Conservation (phyloP, 2,329 filamentous ascomycete genomes). For the Alternaria arborescens region DNA sequence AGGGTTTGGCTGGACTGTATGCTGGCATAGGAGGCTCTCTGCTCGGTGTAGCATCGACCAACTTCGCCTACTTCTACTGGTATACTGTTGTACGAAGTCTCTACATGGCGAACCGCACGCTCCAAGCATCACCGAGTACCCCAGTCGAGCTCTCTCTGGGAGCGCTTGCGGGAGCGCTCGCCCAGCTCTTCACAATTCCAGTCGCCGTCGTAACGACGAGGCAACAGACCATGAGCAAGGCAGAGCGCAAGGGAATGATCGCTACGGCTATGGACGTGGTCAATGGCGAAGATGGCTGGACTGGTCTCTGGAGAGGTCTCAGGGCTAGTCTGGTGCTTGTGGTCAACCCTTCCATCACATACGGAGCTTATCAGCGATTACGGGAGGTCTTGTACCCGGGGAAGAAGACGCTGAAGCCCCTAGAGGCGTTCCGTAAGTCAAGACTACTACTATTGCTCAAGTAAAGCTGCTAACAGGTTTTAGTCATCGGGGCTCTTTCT, state of each 20-base stretch:
- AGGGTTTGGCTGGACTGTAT: conserved; percentile 85
- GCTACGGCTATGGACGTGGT: conserved; percentile 91
- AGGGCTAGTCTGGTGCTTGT: conserved; percentile 96
- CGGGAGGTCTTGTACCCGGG: conserved; percentile 80
- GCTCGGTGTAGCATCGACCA: conserved; percentile 92
- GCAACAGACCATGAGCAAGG: conserved; percentile 90
- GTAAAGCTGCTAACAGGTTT: conserved; percentile 21
- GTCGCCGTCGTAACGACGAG: conserved; percentile 94
- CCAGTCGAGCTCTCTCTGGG: conserved; percentile 84
- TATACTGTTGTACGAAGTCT: conserved; percentile 87
- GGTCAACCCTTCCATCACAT: conserved; percentile 96
- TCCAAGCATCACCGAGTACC: conserved; percentile 74
- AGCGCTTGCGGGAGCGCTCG: conserved; percentile 86
- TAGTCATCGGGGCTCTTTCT: conserved; percentile 90
- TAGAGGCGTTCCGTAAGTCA: conserved; percentile 88
- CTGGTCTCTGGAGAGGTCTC: conserved; percentile 90
- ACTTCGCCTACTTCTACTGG: conserved; percentile 99
- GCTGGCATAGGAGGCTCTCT: conserved; percentile 86
- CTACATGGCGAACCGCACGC: conserved; percentile 70
- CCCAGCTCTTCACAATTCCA: conserved; percentile 95
- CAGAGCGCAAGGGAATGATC: conserved; percentile 83
- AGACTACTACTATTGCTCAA: neutral
- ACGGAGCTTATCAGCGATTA: conserved; percentile 92
- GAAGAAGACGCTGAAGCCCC: conserved; percentile 76
- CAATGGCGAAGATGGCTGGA: conserved; percentile 86